Percentiles rank a stretch among this genome's conserved stretches.
phyloP scores from a whole-genome alignment of 2,329 filamentous ascomycete genomes.

The Fusarium papillatum region DNA sequence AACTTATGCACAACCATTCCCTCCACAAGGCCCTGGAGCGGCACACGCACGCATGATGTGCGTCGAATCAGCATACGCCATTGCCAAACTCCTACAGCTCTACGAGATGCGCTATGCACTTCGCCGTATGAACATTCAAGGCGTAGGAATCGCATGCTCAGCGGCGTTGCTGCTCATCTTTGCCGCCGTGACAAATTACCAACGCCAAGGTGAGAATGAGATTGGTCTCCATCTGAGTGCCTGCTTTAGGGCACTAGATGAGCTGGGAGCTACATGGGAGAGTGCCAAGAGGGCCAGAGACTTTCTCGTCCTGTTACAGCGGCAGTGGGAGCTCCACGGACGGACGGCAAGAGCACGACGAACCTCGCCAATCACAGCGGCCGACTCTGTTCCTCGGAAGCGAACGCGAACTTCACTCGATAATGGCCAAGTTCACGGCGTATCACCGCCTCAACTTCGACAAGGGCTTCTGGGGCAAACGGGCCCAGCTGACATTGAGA shows the following conservation, averaged over 20 bases:
- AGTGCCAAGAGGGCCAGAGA: slow-evolving; percentile 40
- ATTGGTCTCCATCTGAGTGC: slow-evolving; percentile 32
- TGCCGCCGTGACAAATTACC: slow-evolving; percentile 39
- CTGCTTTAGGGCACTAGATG: slow-evolving; percentile 43
- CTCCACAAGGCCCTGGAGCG: slow-evolving; percentile 39
- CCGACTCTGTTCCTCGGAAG: slow-evolving; percentile 27
- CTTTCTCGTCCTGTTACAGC: slow-evolving; percentile 40
- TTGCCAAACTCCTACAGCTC: slow-evolving; percentile 30
- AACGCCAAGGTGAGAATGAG: slow-evolving; percentile 14
- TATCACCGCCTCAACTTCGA: slow-evolving; percentile 15
- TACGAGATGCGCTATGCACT: slow-evolving; percentile 34
- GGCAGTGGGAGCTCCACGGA: slow-evolving; percentile 35
- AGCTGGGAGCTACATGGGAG: slow-evolving; percentile 39
- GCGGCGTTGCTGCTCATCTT: slow-evolving; percentile 37
- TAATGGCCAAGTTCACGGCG: slow-evolving; percentile 5
- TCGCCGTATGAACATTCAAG: slow-evolving; percentile 35
- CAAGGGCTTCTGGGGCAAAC: slow-evolving; percentile 12
- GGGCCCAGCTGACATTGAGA: slow-evolving; percentile 26
- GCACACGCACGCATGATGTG: slow-evolving; percentile 41
- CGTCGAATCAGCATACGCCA: slow-evolving; percentile 34
- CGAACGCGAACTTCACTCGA: slow-evolving; percentile 23
- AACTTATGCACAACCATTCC: slow-evolving; percentile 34
- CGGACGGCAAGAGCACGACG: slow-evolving; percentile 13
- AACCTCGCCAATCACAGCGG: not conserved
- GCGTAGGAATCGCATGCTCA: slow-evolving; percentile 21